Percentiles rank a stretch among this genome's conserved stretches.
phyloP scores from a whole-genome alignment of 75 land plant genomes.

The Sequoia sempervirens region DNA sequence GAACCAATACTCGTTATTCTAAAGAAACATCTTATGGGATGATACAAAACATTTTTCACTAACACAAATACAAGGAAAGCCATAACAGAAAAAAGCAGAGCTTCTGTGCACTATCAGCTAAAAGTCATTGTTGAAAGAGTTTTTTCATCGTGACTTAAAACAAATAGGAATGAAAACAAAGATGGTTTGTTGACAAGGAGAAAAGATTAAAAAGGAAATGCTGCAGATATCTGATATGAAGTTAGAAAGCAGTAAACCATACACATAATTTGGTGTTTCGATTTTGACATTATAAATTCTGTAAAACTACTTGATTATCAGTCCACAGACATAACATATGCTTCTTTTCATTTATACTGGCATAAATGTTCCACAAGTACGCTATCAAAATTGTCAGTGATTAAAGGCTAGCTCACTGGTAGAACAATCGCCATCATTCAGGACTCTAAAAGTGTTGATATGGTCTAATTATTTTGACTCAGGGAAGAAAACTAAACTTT shows the following conservation, averaged over 20 bases:
- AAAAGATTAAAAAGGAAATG: background rate
- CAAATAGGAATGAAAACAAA: background rate
- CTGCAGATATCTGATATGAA: background rate
- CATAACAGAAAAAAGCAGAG: background rate
- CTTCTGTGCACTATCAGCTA: background rate
- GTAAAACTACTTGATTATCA: background rate
- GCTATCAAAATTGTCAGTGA: background rate
- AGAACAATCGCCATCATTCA: background rate
- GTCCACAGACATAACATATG: background rate
- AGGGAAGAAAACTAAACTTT: background rate
- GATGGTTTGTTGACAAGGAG: background rate
- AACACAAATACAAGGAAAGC: background rate
- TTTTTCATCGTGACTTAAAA: background rate
- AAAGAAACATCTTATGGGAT: background rate
- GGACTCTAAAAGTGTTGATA: background rate
- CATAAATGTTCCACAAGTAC: background rate
- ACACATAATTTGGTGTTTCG: background rate
- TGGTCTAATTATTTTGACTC: background rate
- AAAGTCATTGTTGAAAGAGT: background rate
- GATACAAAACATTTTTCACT: background rate
- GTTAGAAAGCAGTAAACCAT: background rate
- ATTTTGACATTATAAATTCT: background rate
- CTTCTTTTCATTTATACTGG: background rate
- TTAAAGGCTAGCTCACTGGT: background rate
- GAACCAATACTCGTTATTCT: background rate